Conservation (phyloP, 73 alveolate genomes). For the Paraurostyla sp. region DNA sequence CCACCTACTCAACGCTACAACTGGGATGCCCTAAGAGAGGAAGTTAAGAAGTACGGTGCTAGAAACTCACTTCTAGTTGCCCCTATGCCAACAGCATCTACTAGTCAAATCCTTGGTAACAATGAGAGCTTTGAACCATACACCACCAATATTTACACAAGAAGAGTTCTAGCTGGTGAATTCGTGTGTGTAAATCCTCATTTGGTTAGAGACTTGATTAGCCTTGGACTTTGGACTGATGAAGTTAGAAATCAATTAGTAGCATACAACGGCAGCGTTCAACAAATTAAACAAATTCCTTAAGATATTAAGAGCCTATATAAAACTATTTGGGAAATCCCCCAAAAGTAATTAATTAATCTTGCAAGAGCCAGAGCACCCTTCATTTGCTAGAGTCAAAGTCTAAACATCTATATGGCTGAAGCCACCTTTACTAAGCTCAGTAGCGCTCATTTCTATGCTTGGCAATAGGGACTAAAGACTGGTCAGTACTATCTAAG, state of each 20-base stretch:
- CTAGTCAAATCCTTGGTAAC: slow-evolving; percentile 95
- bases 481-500: slow-evolving; percentile 96
- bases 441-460: slow-evolving; percentile 93
- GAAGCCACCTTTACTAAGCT: slow-evolving; percentile 84
- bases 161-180: slow-evolving; percentile 98
- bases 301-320: slow-evolving; percentile 84
- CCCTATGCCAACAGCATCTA: slow-evolving; percentile 99
- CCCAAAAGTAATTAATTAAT: slow-evolving; percentile 87
- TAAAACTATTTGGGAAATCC: slow-evolving; percentile 98
- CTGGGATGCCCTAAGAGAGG: slow-evolving; percentile 85
- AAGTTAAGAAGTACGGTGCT: slow-evolving; percentile 87
- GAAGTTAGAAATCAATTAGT: slow-evolving; percentile 83
- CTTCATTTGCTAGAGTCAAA: slow-evolving; percentile 80
- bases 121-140: slow-evolving; percentile 97
- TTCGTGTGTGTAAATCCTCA: slow-evolving; percentile 94
- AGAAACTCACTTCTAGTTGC: slow-evolving; percentile 96
- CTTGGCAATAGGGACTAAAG: slow-evolving; percentile 92
- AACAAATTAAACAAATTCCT: slow-evolving; percentile 84
- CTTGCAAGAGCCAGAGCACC: slow-evolving; percentile 94
- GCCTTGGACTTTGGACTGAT: slow-evolving; percentile 88
- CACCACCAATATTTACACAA: slow-evolving; percentile 91
- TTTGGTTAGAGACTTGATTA: slow-evolving; percentile 91
- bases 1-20: slow-evolving; percentile 82
- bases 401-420: slow-evolving; percentile 79
- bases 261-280: slow-evolving; percentile 90